Base-by-base conservation (phyloP, 2,329 filamentous ascomycete genomes). In the Talaromyces sp. region DNA sequence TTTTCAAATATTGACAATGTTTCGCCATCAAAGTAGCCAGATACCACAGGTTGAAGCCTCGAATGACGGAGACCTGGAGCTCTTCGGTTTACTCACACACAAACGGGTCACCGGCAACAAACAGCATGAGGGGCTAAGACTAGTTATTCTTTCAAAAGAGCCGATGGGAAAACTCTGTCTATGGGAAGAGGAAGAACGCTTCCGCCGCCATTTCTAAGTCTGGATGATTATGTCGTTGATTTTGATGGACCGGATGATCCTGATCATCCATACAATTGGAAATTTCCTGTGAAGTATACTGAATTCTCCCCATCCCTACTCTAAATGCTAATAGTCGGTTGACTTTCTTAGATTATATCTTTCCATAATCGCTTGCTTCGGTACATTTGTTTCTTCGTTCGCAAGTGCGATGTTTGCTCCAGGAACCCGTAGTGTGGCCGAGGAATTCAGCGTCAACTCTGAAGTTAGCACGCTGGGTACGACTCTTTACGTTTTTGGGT, bases 371-470 rank as follows among this genome's bases (percentile, higher is more conserved):
- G 61, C 73, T 5, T 68, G 69, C 14, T 84, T 80, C 58, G 78
- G 79, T 6, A 84, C 82, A 3, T 74, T 85, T 43, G 71, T 76
- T 1, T 74, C 79, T 0, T 80, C 82, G 0, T 84, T 85, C 62
- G 77, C 78, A 0, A 76, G 73, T 9, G 87, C 85, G 71, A 86
- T 91, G 67, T 91, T 90, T 77, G 89, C 88, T 1, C 78, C 86
- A 17, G 86, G 87, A 4, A 88, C 87, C 0, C 62, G 63, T 4
- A 66, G 77, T 7, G 80, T 91, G 8, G 81, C 84, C 13, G 52
- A 61, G 3, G 70, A 82, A 10, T 83, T 82, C 63, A 62, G 77
- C 13, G 75, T 82, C 17, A 74, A 75, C n/a, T 68, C 62, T 0
- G 75, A 81, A 62, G 75, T 80, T 2, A 69, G 75, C 1, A 76